Evolutionary conservation across 2,329 filamentous ascomycete genomes (phyloP), one percentile per base, ranked within the genome.

Genomic region (Cladosporium oxysporum): DNA sequence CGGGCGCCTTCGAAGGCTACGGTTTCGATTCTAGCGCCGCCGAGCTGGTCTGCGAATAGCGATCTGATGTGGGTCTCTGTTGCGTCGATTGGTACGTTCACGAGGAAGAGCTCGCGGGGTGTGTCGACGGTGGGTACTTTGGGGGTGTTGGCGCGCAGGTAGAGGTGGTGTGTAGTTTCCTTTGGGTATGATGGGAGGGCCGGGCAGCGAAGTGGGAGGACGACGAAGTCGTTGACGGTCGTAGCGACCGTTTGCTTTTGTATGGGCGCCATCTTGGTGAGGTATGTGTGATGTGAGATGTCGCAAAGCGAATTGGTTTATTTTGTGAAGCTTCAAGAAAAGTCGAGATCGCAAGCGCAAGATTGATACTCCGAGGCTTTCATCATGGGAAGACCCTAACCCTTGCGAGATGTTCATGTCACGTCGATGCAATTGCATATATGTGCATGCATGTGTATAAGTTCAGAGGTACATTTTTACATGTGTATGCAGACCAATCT

Each of bases 11-110:
- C 90, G 69, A 98, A 97, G 0, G 85, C 81, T 5, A 96, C 90
- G 62, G 82, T 83, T 77, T 96, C 92, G 58, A 98, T 90, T 57
- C 90, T 85, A 2, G 91, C 91, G 0, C 90, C 88, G 10, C 91
- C 90, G 0, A 97, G 84, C 18, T 96, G 85, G 0, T 85, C 82
- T 0, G 87, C 81, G 71, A 98, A 96, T 0, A 98, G 81, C 50
- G 88, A 83, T 53, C 92, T 88, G 50, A 98, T 84, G 72, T 93
- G 91, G 1, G 83, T 78, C 65, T 92, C 89, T 5, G 92, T 96
- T 66, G 92, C 89, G 75, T 97, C 93, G 69, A 90, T 83, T 7
- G 95, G 95, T 0, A 96, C 81, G 74, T 99, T 98, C 69, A 93
- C 91, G n/a, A 96, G 76, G 79, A 97, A 99, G 21, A 99, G 84